These are phyloP conservation scores for Byssochlamys sp. DNA, from an alignment of 2,329 filamentous ascomycete species.

Conservation along the genomic window DNA sequence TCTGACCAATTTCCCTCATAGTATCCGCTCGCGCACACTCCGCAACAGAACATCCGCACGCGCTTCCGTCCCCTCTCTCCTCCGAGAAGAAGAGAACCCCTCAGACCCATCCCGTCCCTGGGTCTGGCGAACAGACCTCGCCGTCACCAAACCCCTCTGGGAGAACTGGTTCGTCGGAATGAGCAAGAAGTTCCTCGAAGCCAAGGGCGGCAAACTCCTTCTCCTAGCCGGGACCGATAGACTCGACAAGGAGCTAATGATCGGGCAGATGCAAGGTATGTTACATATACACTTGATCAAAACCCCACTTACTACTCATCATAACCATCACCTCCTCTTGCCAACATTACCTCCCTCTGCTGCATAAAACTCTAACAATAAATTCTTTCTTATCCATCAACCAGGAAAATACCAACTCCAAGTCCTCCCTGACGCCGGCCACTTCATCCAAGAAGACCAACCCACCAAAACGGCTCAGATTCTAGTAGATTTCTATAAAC, in stretches of 20 bases:
- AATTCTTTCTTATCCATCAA: not conserved
- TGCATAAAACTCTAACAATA: not conserved
- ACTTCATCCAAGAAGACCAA: constrained; percentile 93
- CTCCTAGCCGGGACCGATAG: constrained; percentile 82
- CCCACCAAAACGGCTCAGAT: constrained; percentile 80
- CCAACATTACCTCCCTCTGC: too few relatives aligned
- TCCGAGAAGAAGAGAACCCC: constrained; percentile 52
- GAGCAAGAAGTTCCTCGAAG: constrained; percentile 75
- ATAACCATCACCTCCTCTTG: too few relatives aligned
- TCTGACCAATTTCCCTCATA: constrained; percentile 10
- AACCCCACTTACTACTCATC: too few relatives aligned
- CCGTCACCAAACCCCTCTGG: constrained; percentile 81
- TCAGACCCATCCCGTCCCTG: constrained; percentile 68
- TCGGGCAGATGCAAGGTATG: constrained; percentile 90
- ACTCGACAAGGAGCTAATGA: constrained; percentile 82
- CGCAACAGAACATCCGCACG: constrained; percentile 74
- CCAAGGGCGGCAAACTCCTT: constrained; percentile 72
- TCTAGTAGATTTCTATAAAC: constrained; percentile 78
- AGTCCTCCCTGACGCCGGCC: constrained; percentile 86
- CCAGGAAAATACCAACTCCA: constrained; percentile 81
- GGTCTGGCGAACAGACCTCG: constrained; percentile 83
- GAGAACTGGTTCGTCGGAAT: constrained; percentile 84
- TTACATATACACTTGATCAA: constrained; percentile 2
- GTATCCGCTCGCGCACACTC: constrained; percentile 72
- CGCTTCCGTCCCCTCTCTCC: constrained; percentile 72